These are phyloP conservation scores for Quercus dentata DNA, from an alignment of 306 rosid genomes.

Conservation along the genomic window DNA sequence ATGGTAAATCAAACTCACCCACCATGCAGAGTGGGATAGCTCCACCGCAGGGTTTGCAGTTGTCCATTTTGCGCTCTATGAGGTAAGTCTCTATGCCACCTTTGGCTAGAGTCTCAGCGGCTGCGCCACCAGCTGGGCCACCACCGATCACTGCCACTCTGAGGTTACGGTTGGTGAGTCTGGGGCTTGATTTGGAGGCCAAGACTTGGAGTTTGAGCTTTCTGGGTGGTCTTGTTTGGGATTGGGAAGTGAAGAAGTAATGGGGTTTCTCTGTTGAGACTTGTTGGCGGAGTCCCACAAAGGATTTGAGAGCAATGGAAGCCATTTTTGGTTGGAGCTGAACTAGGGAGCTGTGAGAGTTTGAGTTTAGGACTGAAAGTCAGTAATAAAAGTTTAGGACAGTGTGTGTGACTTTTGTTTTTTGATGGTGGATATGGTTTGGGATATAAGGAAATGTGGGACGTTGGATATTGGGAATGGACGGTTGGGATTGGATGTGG, in stretches of 20 bases:
- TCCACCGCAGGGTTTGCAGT: constrained; percentile 98
- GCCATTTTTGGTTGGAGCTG: constrained; percentile 43
- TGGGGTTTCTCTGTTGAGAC: constrained; percentile 52
- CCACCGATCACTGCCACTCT: constrained; percentile 90
- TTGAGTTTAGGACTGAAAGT: too few species aligned
- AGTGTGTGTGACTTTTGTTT: not conserved
- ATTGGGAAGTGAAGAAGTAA: constrained; percentile 26
- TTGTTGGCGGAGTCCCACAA: constrained; percentile 84
- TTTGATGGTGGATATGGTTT: constrained; percentile 55
- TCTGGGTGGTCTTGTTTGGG: constrained; percentile 15
- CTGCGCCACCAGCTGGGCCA: constrained; percentile 81
- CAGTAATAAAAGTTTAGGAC: not conserved
- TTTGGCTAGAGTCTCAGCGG: constrained; percentile 77
- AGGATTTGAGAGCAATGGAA: constrained; percentile 77
- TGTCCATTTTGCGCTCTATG: constrained; percentile 86
- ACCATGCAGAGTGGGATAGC: constrained; percentile 99
- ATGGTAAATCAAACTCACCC: constrained; percentile 84
- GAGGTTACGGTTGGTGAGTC: constrained; percentile 68
- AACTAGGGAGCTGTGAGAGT: not conserved
- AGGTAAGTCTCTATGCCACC: constrained; percentile 87
- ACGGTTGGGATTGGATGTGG: constrained; percentile 46
- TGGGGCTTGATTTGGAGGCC: constrained; percentile 66
- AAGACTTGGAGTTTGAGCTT: constrained; percentile 37
- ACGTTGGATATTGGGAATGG: constrained; percentile 42
- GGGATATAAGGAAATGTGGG: constrained; percentile 25